Evolutionary conservation across 192 early-diverging fungal species (phyloP), one percentile per base, ranked within the genome.

Genomic region (Pilobolus umbonatus): DNA sequence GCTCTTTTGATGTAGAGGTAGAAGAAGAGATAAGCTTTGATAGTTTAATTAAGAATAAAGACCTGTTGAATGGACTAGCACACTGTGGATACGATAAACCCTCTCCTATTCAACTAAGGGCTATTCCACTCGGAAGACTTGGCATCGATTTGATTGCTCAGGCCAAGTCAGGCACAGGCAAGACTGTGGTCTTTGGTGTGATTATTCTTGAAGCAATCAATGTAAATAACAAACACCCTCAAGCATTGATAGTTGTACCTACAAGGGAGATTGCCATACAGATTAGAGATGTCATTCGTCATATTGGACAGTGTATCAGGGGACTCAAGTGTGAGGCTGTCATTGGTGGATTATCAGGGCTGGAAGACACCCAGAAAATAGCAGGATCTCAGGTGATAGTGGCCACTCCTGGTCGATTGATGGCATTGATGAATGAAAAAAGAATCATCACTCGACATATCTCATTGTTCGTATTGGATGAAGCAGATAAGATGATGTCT

Each of bases 71-170:
- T 7, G 80, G 80, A 5, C 59, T 82, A 5, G 36, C 38, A 30
- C 48, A 69, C 3, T 65, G 78, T 1, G 80, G 80, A 30, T 82
- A 82, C 57, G 78, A 75, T n/a, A 47, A 62, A 21, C 84, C 84
- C 0, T 84, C 84, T 0, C 79, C 81, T 12, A 85, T 86, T 40
- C 84, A 86, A 45, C 71, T 82, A 36, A 77, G 85, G 35, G 81
- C 84, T 3, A 81, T 86, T 55, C 82, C 84, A 11, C 61, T 84
- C 17, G 75, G 75, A 15, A 55, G 74, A 3, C 68, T 84, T 2
- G 82, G 82, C 0, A 64, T 83, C 5, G 78, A 94, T 69, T 68
- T 94, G 70, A 85, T 94, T 50, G 90, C 90, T 1, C 92, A 94
- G 58, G 88, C 90, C 34, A 87, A 92, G 57, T 89, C 90, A 5